phyloP scores from a whole-genome alignment of 83 land plant genomes.

The Thuja plicata region DNA sequence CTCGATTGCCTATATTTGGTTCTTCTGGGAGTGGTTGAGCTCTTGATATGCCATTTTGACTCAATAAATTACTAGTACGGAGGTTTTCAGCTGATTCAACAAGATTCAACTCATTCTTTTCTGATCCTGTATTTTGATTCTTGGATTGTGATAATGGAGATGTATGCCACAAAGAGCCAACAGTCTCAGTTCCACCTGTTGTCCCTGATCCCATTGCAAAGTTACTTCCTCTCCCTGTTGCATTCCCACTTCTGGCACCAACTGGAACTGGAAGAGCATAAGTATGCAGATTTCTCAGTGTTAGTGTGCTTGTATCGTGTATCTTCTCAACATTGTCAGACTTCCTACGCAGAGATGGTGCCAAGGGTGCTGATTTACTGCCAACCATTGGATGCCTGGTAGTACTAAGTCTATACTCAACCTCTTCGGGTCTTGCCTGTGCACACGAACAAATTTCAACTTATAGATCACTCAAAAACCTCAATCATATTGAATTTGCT shows the following conservation, averaged over 20 bases:
- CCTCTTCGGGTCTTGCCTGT: constrained; percentile 10
- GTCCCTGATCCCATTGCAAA: constrained; percentile 20
- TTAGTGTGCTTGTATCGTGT: neutral
- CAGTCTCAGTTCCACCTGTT: neutral
- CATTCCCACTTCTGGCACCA: constrained; percentile 27
- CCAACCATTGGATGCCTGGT: neutral
- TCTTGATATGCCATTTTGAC: neutral
- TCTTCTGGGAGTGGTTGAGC: constrained; percentile 15
- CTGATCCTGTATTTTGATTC: constrained; percentile 15
- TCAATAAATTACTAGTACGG: constrained; percentile 2
- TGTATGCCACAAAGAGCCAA: constrained; percentile 45
- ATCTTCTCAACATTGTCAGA: neutral
- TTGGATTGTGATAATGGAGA: constrained; percentile 40
- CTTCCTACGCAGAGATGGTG: neutral
- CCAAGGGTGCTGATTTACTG: constrained; percentile 12
- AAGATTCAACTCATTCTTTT: constrained; percentile 26
- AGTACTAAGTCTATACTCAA: neutral
- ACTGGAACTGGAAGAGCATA: constrained; percentile 18
- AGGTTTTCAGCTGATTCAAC: constrained; percentile 23
- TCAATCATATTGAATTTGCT: neutral
- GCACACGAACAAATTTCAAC: neutral
- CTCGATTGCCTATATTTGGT: constrained; percentile 18
- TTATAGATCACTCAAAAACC: neutral
- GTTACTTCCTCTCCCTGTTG: constrained; percentile 23
- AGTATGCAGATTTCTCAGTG: neutral